Evolutionary conservation across 2,329 filamentous ascomycete genomes (phyloP).

Genomic region (Emericellopsis atlantica): DNA sequence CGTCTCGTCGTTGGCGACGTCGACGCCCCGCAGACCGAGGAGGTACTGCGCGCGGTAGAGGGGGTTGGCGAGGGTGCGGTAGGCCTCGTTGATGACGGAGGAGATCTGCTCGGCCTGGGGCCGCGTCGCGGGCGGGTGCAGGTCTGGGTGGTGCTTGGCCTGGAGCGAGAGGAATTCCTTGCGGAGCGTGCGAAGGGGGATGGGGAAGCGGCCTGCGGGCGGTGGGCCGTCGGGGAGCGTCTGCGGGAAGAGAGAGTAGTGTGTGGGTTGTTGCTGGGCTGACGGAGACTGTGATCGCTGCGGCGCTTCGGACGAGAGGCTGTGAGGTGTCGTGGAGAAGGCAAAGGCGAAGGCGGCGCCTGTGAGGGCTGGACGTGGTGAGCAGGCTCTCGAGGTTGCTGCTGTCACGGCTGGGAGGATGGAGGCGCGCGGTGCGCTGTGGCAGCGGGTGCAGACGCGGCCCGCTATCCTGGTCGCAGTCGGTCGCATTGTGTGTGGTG

Average conservation of each 20-base stretch:
- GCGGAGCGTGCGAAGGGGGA: slow-evolving; percentile 59
- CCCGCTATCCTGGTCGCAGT: not conserved
- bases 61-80: slow-evolving; percentile 70
- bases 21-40: slow-evolving; percentile 59
- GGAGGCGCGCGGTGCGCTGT: not conserved
- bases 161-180: slow-evolving; percentile 82
- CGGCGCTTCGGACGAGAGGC: slow-evolving; percentile 1
- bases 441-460: not conserved
- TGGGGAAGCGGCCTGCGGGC: slow-evolving; percentile 60
- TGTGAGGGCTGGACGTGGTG: not conserved
- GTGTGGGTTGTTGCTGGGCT: slow-evolving; percentile 27
- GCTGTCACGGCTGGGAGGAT: too few species aligned
- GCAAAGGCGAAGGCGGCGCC: not conserved
- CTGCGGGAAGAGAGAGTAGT: slow-evolving; percentile 81
- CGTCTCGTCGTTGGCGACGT: slow-evolving; percentile 69
- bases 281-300: not conserved
- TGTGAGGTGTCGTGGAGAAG: not conserved
- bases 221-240: slow-evolving; percentile 70
- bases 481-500: not conserved
- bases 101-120: slow-evolving; percentile 62
- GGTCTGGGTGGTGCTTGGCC: slow-evolving; percentile 62
- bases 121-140: slow-evolving; percentile 41
- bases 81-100: slow-evolving; percentile 80
- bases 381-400: not conserved
- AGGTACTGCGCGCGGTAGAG: slow-evolving; percentile 82